A percentile compares a stretch with the other conserved stretches of the same genome.
Conservation (phyloP, 2,329 filamentous ascomycete genomes). For the Atkinsonella texensis region DNA sequence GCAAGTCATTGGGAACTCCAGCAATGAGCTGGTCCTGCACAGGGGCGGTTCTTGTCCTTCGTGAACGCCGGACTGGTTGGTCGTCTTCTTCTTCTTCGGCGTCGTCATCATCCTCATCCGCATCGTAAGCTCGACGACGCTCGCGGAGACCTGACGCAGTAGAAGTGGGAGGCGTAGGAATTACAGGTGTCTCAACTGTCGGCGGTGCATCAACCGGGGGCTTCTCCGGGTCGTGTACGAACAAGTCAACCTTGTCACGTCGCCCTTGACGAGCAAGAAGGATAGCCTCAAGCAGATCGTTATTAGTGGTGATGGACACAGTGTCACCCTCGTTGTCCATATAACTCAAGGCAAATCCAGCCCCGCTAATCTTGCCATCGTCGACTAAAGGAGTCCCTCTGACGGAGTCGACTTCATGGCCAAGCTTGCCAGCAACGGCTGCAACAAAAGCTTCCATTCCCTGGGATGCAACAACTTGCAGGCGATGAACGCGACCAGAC, state of each 20-base stretch:
- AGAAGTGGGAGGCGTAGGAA: conserved; percentile 36
- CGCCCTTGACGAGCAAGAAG: conserved; percentile 63
- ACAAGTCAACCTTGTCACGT: conserved; percentile 91
- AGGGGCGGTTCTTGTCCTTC: conserved; percentile 24
- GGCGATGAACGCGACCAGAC: conserved; percentile 81
- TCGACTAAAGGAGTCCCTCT: conserved; percentile 70
- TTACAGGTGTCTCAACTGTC: conserved; percentile 28
- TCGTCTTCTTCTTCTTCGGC: conserved; percentile 42
- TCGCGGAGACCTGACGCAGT: conserved; percentile 36
- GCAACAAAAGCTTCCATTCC: conserved; percentile 70
- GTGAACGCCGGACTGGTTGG: conserved; percentile 33
- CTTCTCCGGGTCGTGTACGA: conserved; percentile 86
- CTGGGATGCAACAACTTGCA: conserved; percentile 71
- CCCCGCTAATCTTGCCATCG: conserved; percentile 62
- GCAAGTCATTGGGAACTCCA: conserved; percentile 85
- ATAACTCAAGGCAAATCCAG: conserved; percentile 88
- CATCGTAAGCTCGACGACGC: conserved; percentile 33
- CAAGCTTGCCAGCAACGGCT: conserved; percentile 73
- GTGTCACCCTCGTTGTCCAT: conserved; percentile 94
- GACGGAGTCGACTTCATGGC: conserved; percentile 67
- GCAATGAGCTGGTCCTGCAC: conserved; percentile 69
- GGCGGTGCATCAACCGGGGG: conserved; percentile 60
- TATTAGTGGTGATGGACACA: conserved; percentile 91
- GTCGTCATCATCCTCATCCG: conserved; percentile 42
- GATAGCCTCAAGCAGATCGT: conserved; percentile 85